These are phyloP conservation scores for Backusella mclennaniae DNA, from an alignment of 192 early-diverging fungal genomes.

Conservation along the genomic window DNA sequence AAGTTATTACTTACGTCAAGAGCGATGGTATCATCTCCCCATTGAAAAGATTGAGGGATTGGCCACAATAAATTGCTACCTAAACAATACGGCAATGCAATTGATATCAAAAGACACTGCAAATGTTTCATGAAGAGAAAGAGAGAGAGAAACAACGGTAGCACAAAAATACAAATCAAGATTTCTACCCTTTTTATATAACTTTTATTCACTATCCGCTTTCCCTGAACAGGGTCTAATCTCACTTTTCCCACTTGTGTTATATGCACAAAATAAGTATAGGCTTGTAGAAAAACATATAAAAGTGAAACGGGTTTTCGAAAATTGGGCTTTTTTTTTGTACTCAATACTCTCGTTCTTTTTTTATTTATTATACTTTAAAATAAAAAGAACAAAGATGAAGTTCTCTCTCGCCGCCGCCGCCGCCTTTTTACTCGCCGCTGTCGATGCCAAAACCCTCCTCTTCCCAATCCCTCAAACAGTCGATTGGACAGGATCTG, in stretches of 20 bases:
- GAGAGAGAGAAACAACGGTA: neutral
- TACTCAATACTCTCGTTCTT: neutral
- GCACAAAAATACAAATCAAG: neutral
- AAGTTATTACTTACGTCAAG: conserved; percentile 14
- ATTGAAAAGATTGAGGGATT: conserved; percentile 13
- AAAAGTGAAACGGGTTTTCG: neutral
- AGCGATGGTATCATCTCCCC: conserved; percentile 10
- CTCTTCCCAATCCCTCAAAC: conserved; percentile 25
- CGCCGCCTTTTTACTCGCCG: conserved; percentile 1
- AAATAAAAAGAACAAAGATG: conserved; percentile 12
- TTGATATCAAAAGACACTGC: conserved; percentile 3
- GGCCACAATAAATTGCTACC: conserved; percentile 13
- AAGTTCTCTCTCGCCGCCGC: conserved; percentile 20
- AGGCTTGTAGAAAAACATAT: neutral
- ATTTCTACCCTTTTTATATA: neutral
- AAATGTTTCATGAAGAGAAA: conserved; percentile 9
- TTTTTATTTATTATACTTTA: neutral
- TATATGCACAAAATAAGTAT: neutral
- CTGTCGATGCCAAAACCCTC: conserved; percentile 25
- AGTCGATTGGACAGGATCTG: conserved; percentile 29
- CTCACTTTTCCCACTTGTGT: neutral
- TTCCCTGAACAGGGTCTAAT: conserved; percentile 2
- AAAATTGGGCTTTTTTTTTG: neutral
- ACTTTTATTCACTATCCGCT: neutral
- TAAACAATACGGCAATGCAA: neutral